phyloP scores from a whole-genome alignment of 495 filamentous ascomycete species.

The Penicillium turbatum region DNA sequence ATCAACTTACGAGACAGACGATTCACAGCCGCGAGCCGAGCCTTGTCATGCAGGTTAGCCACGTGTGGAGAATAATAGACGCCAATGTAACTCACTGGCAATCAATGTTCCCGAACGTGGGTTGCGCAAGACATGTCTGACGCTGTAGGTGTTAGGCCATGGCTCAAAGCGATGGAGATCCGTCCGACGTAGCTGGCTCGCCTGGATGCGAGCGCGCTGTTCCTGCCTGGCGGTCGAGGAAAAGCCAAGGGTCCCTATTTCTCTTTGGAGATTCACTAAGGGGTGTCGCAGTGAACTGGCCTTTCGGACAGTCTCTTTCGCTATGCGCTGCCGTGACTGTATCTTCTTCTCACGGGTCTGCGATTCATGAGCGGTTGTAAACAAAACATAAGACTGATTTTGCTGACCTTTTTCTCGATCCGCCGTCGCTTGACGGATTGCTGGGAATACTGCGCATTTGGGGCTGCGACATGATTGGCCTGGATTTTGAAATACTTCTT shows the following conservation, averaged over 20 bases:
- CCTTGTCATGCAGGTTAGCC: constrained; percentile 11
- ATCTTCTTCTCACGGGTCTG: constrained; percentile 31
- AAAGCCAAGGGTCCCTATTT: constrained; percentile 20
- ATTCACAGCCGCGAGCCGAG: constrained; percentile 23
- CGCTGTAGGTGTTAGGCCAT: constrained; percentile 28
- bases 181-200: constrained; percentile 30
- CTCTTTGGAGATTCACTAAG: constrained; percentile 23
- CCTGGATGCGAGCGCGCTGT: constrained; percentile 28
- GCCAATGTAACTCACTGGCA: constrained; percentile 27
- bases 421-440: constrained; percentile 44
- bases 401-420: constrained; percentile 33
- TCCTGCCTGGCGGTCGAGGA: constrained; percentile 22
- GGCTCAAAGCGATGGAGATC: constrained; percentile 35
- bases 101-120: constrained; percentile 35
- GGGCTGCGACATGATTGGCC: constrained; percentile 43
- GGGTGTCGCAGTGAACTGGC: constrained; percentile 27
- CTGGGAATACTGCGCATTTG: constrained; percentile 42
- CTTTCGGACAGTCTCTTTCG: constrained; percentile 35
- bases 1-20: constrained; percentile 34
- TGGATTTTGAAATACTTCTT: constrained; percentile 57
- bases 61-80: not conserved
- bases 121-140: constrained; percentile 37
- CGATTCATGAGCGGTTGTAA: constrained; percentile 3
- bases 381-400: not conserved
- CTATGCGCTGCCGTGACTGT: constrained; percentile 23